phyloP scores from a whole-genome alignment of 164 flowering plant species.

The Dillenia suffruticosa region DNA sequence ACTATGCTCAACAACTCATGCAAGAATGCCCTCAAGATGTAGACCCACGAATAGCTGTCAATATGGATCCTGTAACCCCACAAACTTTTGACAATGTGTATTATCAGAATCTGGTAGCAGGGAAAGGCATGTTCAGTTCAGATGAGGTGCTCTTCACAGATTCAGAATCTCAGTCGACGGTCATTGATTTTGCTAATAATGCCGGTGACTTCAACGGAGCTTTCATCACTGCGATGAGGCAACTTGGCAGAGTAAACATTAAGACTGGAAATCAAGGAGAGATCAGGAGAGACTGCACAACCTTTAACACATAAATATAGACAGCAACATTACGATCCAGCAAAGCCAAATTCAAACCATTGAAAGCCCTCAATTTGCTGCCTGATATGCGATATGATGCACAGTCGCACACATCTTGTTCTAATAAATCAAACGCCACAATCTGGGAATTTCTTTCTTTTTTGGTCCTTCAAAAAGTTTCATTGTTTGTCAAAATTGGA shows the following conservation, averaged over 20 bases:
- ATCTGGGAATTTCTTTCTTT: too few species aligned
- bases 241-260: constrained; percentile 63
- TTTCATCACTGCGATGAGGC: constrained; percentile 50
- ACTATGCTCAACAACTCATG: constrained; percentile 58
- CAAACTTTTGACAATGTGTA: constrained; percentile 58
- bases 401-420: too few species aligned
- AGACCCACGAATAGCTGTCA: constrained; percentile 48
- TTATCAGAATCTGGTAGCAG: constrained; percentile 47
- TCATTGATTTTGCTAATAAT: constrained; percentile 41
- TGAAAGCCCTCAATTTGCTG: too few species aligned
- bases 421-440: too few species aligned
- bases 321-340: too few species aligned
- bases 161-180: constrained; percentile 34
- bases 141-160: constrained; percentile 59
- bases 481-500: too few species aligned
- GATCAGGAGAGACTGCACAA: constrained; percentile 51
- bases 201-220: constrained; percentile 34
- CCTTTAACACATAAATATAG: constrained; percentile 38
- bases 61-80: constrained; percentile 66
- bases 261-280: constrained; percentile 54
- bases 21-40: constrained; percentile 41
- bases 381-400: too few species aligned
- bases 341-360: too few species aligned
- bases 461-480: too few species aligned
- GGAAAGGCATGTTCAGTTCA: constrained; percentile 67